Percentiles rank a stretch among this genome's conserved stretches.
Evolutionary conservation across 176 grass and related monocot genomes (phyloP).

Genomic region (Metroxylon sagu): DNA sequence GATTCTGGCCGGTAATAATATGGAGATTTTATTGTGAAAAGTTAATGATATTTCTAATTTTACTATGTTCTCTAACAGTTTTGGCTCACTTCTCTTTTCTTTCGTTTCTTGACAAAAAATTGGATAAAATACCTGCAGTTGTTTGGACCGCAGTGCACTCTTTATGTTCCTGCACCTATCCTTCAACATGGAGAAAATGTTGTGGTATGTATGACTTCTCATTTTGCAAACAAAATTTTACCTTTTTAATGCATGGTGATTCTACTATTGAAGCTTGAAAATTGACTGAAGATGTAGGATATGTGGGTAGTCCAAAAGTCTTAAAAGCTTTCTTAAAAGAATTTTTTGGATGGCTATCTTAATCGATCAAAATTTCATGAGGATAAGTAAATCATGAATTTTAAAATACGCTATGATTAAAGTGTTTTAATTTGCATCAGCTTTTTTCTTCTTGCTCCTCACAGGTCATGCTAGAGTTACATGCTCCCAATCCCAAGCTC

Average conservation of each 20-base stretch:
- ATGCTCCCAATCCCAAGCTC: conserved; percentile 38
- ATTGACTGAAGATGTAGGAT: conserved; percentile 1
- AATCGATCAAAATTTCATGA: too few relatives aligned
- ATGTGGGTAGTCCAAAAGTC: not conserved
- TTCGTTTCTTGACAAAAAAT: conserved; percentile 14
- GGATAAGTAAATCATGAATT: too few relatives aligned
- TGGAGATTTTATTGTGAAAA: conserved; percentile 7
- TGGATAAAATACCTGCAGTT: conserved; percentile 29
- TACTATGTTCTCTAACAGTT: too few relatives aligned
- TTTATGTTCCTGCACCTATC: conserved; percentile 78
- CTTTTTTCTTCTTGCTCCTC: not conserved
- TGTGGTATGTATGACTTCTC: conserved; percentile 42
- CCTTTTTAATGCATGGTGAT: not conserved
- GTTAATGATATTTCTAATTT: not conserved
- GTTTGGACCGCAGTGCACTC: conserved; percentile 70
- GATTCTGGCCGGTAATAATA: conserved; percentile 91
- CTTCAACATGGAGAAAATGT: conserved; percentile 63
- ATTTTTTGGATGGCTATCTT: not conserved
- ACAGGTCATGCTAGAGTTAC: conserved; percentile 72
- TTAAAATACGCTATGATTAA: not conserved
- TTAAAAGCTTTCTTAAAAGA: not conserved
- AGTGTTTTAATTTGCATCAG: conserved; percentile 7
- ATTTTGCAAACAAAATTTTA: not conserved
- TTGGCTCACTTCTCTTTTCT: conserved; percentile 7
- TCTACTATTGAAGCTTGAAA: not conserved